A percentile compares a stretch with the other conserved stretches of the same genome.
phyloP scores from a whole-genome alignment of 179 eudicot genomes.

The Nepenthes alata region DNA sequence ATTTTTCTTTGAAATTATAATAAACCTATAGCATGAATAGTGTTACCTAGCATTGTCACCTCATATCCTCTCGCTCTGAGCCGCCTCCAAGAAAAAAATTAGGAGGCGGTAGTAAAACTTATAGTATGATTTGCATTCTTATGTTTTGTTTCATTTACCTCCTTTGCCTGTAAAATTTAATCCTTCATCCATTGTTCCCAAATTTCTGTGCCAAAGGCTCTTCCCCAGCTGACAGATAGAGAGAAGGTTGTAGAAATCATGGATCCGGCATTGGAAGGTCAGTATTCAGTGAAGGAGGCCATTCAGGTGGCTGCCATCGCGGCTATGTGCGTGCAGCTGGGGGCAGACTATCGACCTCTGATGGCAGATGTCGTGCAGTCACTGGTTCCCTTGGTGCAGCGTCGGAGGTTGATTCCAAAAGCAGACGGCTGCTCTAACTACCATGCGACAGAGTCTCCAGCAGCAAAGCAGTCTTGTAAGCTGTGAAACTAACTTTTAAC shows the following conservation, averaged over 20 bases:
- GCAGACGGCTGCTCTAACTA: constrained; percentile 26
- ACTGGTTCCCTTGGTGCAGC: constrained; percentile 69
- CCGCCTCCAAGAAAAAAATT: too few species aligned
- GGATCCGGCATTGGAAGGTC: constrained; percentile 84
- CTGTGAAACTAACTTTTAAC: neutral
- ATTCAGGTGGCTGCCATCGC: constrained; percentile 94
- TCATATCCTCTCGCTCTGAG: too few species aligned
- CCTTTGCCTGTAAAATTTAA: neutral
- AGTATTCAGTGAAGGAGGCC: constrained; percentile 69
- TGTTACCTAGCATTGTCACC: too few species aligned
- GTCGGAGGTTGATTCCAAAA: constrained; percentile 29
- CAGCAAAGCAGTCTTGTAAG: constrained; percentile 7
- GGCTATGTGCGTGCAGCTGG: constrained; percentile 90
- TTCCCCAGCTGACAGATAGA: constrained; percentile 76
- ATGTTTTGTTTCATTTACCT: neutral
- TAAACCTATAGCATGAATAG: too few species aligned
- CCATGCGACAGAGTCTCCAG: constrained; percentile 33
- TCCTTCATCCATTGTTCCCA: neutral
- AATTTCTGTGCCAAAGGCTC: constrained; percentile 32
- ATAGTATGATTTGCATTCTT: neutral
- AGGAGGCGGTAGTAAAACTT: too few species aligned
- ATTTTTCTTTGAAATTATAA: too few species aligned
- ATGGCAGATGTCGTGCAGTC: constrained; percentile 98
- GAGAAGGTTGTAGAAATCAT: constrained; percentile 70
- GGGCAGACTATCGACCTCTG: constrained; percentile 87